Evolutionary conservation across 202 grass and related monocot genomes (phyloP), one percentile per base, ranked within the genome.

Genomic region (Zizania palustris): DNA sequence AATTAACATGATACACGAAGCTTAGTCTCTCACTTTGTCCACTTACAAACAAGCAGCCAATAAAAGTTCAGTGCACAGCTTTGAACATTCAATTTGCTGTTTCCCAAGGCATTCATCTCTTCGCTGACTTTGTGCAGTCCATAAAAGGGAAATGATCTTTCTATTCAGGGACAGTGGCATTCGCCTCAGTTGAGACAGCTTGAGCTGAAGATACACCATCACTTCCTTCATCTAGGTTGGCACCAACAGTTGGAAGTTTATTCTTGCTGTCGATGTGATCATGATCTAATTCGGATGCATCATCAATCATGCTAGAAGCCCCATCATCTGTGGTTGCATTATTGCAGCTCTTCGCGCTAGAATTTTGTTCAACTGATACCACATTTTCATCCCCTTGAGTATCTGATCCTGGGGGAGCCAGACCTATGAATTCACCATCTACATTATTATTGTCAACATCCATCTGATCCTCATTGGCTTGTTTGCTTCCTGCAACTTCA

Each of bases 361-460:
- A 69, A 51, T 48, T 80, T 15, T 75, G 45, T 66, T 80, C 42
- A 59, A 61, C 9, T 9, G 22, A 44, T 7, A 40, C 65, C 3
- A 45, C 82, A 46, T 18, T 9, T 0, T 80, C 61, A 35, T 66
- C 21, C 49, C 54, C 74, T 87, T 42, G 48, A 45, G 81, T 53
- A 21, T 66, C 22, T n/a, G 22, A 37, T 61, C 45, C 5, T 67
- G 86, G 60, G 10, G 77, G 77, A 60, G 68, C 33, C 39, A 82
- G 66, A 18, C 82, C 82, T 46, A 88, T 66, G 0, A 88, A 51
- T 34, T 72, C 72, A 55, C 9, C 72, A 37, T 71, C 76, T 4
- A 0, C 80, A 75, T 80, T 74, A 8, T 3, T 5, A 28, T 9
- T 85, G 44, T 81, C 43, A 66, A 85, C 54, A 72, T 63, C 50